Evolutionary conservation across 2,329 filamentous ascomycete genomes (phyloP).

Genomic region (Tolypocladium nubicola): DNA sequence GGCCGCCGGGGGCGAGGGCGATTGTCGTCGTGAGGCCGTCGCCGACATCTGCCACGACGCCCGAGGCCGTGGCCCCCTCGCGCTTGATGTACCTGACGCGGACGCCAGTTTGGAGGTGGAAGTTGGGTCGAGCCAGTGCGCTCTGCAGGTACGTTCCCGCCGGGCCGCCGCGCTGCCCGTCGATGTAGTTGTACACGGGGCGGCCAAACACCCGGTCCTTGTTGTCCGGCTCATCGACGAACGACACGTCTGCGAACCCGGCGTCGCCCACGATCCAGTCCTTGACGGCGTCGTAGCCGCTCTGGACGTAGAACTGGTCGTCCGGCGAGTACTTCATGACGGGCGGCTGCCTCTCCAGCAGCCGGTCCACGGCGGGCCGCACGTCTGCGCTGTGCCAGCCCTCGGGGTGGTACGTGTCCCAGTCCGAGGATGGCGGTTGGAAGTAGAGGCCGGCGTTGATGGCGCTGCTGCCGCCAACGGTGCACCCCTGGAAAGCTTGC

Average conservation of each 20-base stretch:
- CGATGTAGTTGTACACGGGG: constrained; percentile 35
- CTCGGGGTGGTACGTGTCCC: constrained; percentile 35
- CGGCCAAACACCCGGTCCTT: constrained; percentile 38
- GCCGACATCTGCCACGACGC: constrained; percentile 25
- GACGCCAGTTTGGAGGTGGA: constrained; percentile 31
- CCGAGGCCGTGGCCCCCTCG: constrained; percentile 25
- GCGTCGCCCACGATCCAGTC: constrained; percentile 39
- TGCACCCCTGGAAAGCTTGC: constrained; percentile 36
- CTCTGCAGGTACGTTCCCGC: constrained; percentile 37
- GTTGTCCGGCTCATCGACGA: constrained; percentile 32
- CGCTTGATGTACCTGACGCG: constrained; percentile 34
- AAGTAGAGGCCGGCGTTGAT: constrained; percentile 45
- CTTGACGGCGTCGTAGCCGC: constrained; percentile 32
- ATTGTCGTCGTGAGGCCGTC: constrained; percentile 20
- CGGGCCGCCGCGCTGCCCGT: constrained; percentile 39
- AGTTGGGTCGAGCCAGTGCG: constrained; percentile 28
- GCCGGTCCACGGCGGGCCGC: constrained; percentile 29
- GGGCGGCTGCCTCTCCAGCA: constrained; percentile 31
- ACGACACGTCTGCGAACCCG: constrained; percentile 33
- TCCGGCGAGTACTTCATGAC: constrained; percentile 33
- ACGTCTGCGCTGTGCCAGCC: constrained; percentile 42
- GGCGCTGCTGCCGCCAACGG: constrained; percentile 39
- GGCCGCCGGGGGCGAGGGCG: constrained; percentile 9
- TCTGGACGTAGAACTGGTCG: constrained; percentile 33
- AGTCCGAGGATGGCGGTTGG: constrained; percentile 41